These are phyloP conservation scores for Russula virescens DNA, from an alignment of 768 basidiomycete genomes.

Conservation along the genomic window DNA sequence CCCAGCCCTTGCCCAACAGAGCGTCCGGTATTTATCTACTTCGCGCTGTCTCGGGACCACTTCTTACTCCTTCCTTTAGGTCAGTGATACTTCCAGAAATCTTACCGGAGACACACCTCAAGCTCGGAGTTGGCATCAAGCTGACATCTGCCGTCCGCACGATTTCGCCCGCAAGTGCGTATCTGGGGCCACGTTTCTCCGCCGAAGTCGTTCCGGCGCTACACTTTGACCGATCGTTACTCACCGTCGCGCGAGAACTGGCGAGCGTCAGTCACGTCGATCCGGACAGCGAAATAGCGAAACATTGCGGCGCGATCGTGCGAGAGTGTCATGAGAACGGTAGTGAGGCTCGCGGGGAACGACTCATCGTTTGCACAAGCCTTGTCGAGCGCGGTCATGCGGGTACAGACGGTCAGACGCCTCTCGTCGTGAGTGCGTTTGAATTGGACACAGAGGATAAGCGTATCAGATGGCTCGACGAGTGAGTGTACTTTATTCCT, in stretches of 20 bases:
- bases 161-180: slow-evolving; percentile 54
- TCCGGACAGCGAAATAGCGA: slow-evolving; percentile 49
- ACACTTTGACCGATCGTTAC: slow-evolving; percentile 40
- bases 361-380: slow-evolving; percentile 51
- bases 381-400: slow-evolving; percentile 51
- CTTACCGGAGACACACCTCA: slow-evolving; percentile 43
- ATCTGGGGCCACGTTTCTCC: slow-evolving; percentile 52
- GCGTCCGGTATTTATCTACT: slow-evolving; percentile 38
- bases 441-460: slow-evolving; percentile 47
- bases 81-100: slow-evolving; percentile 48
- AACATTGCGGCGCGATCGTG: slow-evolving; percentile 49
- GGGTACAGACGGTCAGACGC: slow-evolving; percentile 40
- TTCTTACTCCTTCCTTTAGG: slow-evolving; percentile 27
- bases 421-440: slow-evolving; percentile 47
- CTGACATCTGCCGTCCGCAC: slow-evolving; percentile 54
- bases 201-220: slow-evolving; percentile 45
- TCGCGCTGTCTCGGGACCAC: background rate
- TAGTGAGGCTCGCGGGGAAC: slow-evolving; percentile 43
- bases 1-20: slow-evolving; percentile 47
- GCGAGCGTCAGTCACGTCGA: slow-evolving; percentile 47
- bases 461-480: slow-evolving; percentile 44
- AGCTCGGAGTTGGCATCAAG: slow-evolving; percentile 50
- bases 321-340: slow-evolving; percentile 39
- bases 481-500: slow-evolving; percentile 31
- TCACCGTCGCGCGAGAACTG: slow-evolving; percentile 52